Evolutionary conservation across 2,329 filamentous ascomycete species (phyloP).

Genomic region (Elsinoe ampelina): DNA sequence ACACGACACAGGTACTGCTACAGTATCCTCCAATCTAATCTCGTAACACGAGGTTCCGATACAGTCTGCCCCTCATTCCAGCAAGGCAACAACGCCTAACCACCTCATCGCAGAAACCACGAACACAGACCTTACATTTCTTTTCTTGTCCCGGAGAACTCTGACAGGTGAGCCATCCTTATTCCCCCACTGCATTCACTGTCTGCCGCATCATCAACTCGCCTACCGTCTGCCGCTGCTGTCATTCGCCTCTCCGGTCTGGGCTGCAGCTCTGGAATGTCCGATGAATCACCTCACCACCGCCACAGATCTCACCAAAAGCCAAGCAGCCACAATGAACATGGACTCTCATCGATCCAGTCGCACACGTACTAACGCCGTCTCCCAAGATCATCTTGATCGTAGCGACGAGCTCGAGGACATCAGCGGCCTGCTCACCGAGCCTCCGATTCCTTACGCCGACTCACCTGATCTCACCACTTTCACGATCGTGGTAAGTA

Average conservation of each 20-base stretch:
- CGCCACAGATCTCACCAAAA: not conserved
- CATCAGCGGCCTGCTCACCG: not conserved
- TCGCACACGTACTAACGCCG: not conserved
- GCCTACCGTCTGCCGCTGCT: too few species aligned
- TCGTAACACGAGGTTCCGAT: not conserved
- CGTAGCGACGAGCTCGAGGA: not conserved
- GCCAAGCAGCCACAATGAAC: not conserved
- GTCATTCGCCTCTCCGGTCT: too few species aligned
- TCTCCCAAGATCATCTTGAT: not conserved
- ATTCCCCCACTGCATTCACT: not conserved
- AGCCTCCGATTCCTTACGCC: not conserved
- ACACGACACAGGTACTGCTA: too few species aligned
- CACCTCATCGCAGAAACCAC: not conserved
- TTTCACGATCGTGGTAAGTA: too few species aligned
- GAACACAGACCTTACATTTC: not conserved
- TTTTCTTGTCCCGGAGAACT: not conserved
- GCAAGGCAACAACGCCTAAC: slow-evolving; percentile 7
- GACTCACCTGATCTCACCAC: too few species aligned
- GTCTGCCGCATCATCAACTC: not conserved
- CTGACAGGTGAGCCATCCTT: not conserved
- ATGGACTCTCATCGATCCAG: not conserved
- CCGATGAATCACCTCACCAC: not conserved
- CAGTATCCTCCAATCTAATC: too few species aligned
- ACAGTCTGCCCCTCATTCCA: slow-evolving; percentile 8
- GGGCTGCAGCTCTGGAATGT: not conserved